Evolutionary conservation across 192 early-diverging fungal species (phyloP), one percentile per base, ranked within the genome.

Genomic region (Coemansia sp.): DNA sequence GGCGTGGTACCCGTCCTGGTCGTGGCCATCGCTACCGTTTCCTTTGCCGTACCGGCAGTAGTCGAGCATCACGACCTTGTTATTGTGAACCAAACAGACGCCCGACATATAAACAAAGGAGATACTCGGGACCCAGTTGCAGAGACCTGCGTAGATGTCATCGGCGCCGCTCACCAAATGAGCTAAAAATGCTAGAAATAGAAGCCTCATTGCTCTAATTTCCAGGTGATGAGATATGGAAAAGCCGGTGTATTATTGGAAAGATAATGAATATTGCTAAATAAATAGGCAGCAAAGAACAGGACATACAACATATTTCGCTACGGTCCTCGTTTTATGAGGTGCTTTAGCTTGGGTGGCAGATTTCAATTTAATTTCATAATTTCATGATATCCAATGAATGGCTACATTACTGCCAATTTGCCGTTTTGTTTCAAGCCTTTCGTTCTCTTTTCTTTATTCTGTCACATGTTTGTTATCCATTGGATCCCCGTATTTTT

Each of bases 71-170:
- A 53, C 51, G 11, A 53, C 23, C 14, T 53, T 53, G 51, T 26
- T 26, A 26, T 53, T 53, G 24, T 26, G 23, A 23, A 53, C 51
- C 14, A 53, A 53, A 11, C 51, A 53, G 21, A 53, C 51, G 24
- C 51, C 51, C 24, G 51, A 53, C 51, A 53, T 53, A 21, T 53
- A 53, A 21, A 53, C 51, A 53, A 53, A 53, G 7, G 51, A 53
- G 21, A 53, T 53, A 15, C 23, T 53, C 24, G 51, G 51, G 14
- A 53, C 51, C 51, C 51, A 53, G 24, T 53, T 53, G 51, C 51
- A 53, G 8, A 53, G 24, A 14, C 51, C 51, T 3, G 51, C 51
- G 51, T 53, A 53, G 51, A 53, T 26, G 51, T 53, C 51, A 0
- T 53, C 51, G 16, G 21, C 24, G 2, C 51, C 51, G 24, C 16